Percentiles rank a stretch among this genome's conserved stretches.
These are phyloP conservation scores for Conringia planisiliqua DNA, from an alignment of 345 rosid genomes.

Conservation along the genomic window DNA sequence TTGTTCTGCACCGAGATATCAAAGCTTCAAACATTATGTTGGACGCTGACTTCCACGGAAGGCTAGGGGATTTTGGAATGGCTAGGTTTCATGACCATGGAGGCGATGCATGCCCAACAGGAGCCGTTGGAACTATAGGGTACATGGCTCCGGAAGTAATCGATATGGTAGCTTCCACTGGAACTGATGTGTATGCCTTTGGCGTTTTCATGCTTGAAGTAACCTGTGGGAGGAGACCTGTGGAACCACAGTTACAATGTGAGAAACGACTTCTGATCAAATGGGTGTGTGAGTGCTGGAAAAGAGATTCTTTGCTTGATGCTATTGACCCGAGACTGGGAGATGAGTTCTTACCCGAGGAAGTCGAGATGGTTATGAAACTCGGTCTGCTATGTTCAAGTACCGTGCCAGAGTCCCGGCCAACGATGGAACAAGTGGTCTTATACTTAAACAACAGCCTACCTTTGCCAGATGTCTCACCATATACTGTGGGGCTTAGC, in stretches of 20 bases:
- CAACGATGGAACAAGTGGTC: constrained; percentile 43
- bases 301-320: constrained; percentile 32
- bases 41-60: constrained; percentile 63
- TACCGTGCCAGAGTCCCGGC: constrained; percentile 31
- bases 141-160: constrained; percentile 45
- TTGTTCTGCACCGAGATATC: constrained; percentile 49
- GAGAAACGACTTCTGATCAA: constrained; percentile 33
- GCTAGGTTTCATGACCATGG: constrained; percentile 80
- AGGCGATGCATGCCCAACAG: constrained; percentile 48
- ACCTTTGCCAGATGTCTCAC: constrained; percentile 30
- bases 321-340: constrained; percentile 33
- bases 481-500: constrained; percentile 15
- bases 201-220: constrained; percentile 48
- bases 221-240: constrained; percentile 58
- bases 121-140: constrained; percentile 73
- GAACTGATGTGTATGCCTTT: constrained; percentile 44
- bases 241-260: constrained; percentile 41
- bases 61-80: constrained; percentile 84
- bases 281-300: constrained; percentile 38
- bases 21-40: constrained; percentile 50
- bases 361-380: constrained; percentile 45
- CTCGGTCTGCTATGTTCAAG: constrained; percentile 42
- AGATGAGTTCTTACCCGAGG: constrained; percentile 19
- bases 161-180: constrained; percentile 34
- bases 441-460: constrained; percentile 25